Evolutionary conservation across 2,329 filamentous ascomycete species (phyloP).

Genomic region (Aspergillus fijiensis): DNA sequence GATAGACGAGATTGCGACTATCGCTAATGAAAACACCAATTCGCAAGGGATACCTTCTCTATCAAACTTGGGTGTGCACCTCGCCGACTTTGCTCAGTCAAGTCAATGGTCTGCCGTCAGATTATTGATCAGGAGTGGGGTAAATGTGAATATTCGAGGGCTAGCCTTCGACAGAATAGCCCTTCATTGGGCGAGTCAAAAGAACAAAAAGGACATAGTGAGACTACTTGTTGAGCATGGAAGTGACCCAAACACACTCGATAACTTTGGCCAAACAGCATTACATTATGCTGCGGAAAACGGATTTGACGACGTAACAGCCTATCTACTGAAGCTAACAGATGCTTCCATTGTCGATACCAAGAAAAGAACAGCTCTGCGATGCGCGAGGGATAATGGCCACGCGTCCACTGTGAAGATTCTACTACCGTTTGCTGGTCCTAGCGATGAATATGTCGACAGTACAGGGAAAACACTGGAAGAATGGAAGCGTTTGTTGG

Average conservation of each 20-base stretch:
- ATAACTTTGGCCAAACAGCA: neutral
- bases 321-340: no score
- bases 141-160: neutral
- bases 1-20: no score
- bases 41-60: no score
- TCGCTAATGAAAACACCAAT: no score
- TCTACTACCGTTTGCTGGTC: neutral
- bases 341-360: no score
- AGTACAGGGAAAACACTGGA: no score
- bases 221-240: neutral
- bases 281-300: no score
- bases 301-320: no score
- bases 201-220: neutral
- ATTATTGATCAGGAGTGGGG: neutral
- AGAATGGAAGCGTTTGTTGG: no score
- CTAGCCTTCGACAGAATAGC: rapidly evolving
- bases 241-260: neutral
- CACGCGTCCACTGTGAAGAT: neutral
- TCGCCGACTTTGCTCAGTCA: neutral
- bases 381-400: neutral
- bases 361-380: neutral
- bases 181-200: neutral
- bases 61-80: no score
- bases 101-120: neutral
- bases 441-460: no score